Base-by-base conservation (phyloP, 2,329 filamentous ascomycete species). In the Xylariaceae sp. region DNA sequence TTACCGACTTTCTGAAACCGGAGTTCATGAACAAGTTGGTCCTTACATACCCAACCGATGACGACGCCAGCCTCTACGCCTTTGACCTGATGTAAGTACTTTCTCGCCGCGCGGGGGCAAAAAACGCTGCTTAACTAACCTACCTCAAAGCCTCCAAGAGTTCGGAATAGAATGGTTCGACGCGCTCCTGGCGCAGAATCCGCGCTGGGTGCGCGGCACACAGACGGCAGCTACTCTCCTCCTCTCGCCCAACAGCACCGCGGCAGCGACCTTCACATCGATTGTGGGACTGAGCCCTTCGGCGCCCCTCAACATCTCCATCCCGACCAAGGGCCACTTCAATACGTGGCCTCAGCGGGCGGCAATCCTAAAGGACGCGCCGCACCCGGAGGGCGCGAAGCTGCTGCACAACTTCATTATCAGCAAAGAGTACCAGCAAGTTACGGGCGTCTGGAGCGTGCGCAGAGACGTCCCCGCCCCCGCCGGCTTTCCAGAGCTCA, bases 41-140 rank as follows among this genome's bases (percentile, higher is more conserved):
- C 2, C 65, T 85, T 9, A 83, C 81, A 0, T 84, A 84, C 53
- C 83, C 82, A 8, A 83, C 84, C 56, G 83, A 85, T 36, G 82
- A 85, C 37, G 82, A 85, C 51, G 82, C 82, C 0, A 77, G 85
- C 2, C 70, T 82, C 0, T 84, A 74, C 37, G 76, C 78, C 3
- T 82, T 80, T 37, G 73, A 82, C 36, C 69, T 81, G 1, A 76
- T 84, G 76, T 78, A 67, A 72, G 75, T 65, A 43, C 19, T 8
- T 8, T 43, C 9, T 51, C 19, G 4, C 12, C 40, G 2, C 17
- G 4, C 9, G 61, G 3, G 14, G 6, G n/a, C 3, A n/a, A 33
- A 40, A 34, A 1, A n/a, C 2, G 19, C 21, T 26, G 23, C 9
- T 34, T 34, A 7, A 23, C 48, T 34, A 34, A 29, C 24, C 31